phyloP scores from a whole-genome alignment of 108 stramenopile genomes.

The Chaetoceros muelleri region DNA sequence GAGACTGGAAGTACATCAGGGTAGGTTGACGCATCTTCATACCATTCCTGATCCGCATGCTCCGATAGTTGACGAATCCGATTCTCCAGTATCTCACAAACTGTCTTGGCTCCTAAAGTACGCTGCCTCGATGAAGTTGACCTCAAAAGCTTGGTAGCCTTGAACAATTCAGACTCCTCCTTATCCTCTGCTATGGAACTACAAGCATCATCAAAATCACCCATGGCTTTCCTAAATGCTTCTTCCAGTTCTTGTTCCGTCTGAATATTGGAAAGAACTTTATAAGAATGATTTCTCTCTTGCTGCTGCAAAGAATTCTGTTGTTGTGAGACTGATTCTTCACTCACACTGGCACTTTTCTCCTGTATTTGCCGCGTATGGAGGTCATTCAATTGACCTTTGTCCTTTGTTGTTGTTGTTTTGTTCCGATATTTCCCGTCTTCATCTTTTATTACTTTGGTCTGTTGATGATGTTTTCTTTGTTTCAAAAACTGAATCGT shows the following conservation, averaged over 20 bases:
- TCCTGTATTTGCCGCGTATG: no score
- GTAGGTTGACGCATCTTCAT: conserved; percentile 2
- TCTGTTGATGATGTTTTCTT: neutral
- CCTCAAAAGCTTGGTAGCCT: neutral
- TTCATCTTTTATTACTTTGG: neutral
- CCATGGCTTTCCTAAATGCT: neutral
- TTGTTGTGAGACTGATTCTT: neutral
- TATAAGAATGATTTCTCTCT: neutral
- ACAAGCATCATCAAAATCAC: no score
- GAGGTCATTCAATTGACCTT: no score
- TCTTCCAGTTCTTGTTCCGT: neutral
- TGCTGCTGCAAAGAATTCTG: neutral
- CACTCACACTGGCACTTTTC: neutral
- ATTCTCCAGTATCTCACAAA: neutral
- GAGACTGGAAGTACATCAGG: conserved; percentile 65
- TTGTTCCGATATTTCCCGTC: no score
- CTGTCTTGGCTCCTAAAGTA: neutral
- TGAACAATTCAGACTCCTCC: neutral
- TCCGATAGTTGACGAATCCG: neutral
- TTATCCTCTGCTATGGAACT: neutral
- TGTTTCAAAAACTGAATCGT: neutral
- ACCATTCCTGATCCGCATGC: neutral
- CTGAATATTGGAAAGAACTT: neutral
- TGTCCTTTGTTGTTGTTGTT: no score
- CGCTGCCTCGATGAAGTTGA: neutral